A percentile compares a stretch with the other conserved stretches of the same genome.
Conservation (phyloP, 306 rosid genomes). For the Phaseolus lunatus region DNA sequence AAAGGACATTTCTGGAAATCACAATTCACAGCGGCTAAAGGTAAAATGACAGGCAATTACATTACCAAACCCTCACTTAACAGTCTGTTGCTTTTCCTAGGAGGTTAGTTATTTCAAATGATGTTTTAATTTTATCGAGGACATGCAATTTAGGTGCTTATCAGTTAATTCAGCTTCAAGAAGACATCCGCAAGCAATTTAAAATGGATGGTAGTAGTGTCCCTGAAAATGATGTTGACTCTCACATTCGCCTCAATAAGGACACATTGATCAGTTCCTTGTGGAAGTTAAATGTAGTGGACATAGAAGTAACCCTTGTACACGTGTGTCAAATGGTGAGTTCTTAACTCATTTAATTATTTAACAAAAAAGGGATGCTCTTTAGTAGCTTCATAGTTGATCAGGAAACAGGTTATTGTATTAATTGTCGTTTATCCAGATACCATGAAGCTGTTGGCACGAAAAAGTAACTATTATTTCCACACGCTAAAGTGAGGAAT, state of each 20-base stretch:
- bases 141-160: slow-evolving; percentile 70
- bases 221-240: slow-evolving; percentile 63
- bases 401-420: slow-evolving; percentile 33
- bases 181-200: slow-evolving; percentile 69
- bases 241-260: slow-evolving; percentile 75
- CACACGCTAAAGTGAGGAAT: not conserved
- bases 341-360: slow-evolving; percentile 33
- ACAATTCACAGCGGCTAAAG: slow-evolving; percentile 92
- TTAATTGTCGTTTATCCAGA: not conserved
- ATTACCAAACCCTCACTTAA: slow-evolving; percentile 10
- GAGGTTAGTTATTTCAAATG: slow-evolving; percentile 12
- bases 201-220: slow-evolving; percentile 62
- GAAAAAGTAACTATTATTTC: not conserved
- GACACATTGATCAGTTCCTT: slow-evolving; percentile 79
- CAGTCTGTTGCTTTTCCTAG: slow-evolving; percentile 24
- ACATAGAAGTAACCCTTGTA: slow-evolving; percentile 87
- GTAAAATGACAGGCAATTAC: slow-evolving; percentile 41
- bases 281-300: slow-evolving; percentile 95
- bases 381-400: slow-evolving; percentile 9
- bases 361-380: not conserved
- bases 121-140: slow-evolving; percentile 41
- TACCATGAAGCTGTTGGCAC: not conserved
- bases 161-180: slow-evolving; percentile 86
- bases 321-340: slow-evolving; percentile 96
- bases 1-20: slow-evolving; percentile 96